These are phyloP conservation scores for Candida tunisiensis DNA, from an alignment of 1,139 yeast species.

Conservation along the genomic window DNA sequence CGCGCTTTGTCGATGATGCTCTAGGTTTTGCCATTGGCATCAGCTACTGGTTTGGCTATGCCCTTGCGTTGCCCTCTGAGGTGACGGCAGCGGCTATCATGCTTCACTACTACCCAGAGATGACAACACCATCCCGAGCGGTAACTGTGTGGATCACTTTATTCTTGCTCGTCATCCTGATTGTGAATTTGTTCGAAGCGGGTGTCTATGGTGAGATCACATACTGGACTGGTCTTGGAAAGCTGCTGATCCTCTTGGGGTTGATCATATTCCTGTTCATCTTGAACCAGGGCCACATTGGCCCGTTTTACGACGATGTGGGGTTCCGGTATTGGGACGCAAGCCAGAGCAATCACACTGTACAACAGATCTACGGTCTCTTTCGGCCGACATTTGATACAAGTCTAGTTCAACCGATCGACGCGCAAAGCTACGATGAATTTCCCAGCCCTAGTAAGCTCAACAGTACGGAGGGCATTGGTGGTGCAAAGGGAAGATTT, in stretches of 20 bases:
- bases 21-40: constrained; percentile 75
- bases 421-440: too few species aligned
- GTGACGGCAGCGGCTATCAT: constrained; percentile 65
- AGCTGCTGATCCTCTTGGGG: constrained; percentile 35
- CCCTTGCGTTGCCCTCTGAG: constrained; percentile 64
- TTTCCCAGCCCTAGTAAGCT: neutral
- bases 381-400: constrained; percentile 57
- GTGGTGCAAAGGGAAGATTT: constrained; percentile 48
- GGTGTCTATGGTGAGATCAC: constrained; percentile 65
- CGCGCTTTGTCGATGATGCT: constrained; percentile 73
- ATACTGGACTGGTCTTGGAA: constrained; percentile 41
- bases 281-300: constrained; percentile 35
- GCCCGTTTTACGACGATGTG: constrained; percentile 19
- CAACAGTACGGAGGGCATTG: constrained; percentile 27
- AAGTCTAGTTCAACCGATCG: too few species aligned
- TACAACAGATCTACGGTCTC: constrained; percentile 44
- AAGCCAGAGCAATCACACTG: constrained; percentile 30
- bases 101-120: constrained; percentile 43
- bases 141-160: constrained; percentile 53
- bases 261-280: constrained; percentile 51
- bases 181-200: constrained; percentile 48
- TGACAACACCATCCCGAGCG: constrained; percentile 33
- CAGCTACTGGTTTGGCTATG: constrained; percentile 59
- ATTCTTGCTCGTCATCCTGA: constrained; percentile 32
- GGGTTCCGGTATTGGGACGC: constrained; percentile 58